These are phyloP conservation scores for Hygrophorus russula DNA, from an alignment of 768 basidiomycete species.

Conservation along the genomic window DNA sequence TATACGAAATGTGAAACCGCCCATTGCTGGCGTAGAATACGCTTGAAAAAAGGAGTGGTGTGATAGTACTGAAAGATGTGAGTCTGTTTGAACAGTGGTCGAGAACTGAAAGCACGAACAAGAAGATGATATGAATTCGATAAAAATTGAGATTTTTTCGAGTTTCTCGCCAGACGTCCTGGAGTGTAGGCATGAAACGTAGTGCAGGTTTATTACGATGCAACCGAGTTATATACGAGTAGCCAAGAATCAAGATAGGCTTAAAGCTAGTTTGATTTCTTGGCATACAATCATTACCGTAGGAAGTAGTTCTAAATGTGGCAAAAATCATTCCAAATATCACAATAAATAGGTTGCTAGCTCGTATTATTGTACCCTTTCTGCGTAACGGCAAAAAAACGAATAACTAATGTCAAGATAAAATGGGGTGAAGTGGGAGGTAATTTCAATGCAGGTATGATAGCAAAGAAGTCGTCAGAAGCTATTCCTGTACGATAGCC, in stretches of 20 bases:
- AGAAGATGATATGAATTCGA: constrained; percentile 48
- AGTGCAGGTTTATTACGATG: background rate
- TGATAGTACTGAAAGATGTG: constrained; percentile 45
- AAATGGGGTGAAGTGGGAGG: too few species aligned
- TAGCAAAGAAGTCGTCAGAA: too few species aligned
- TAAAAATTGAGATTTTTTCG: constrained; percentile 54
- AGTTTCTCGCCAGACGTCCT: constrained; percentile 18
- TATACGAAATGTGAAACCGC: constrained; percentile 52
- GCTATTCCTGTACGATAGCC: too few species aligned
- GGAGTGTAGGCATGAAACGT: background rate
- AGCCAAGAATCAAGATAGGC: background rate
- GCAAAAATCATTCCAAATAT: too few species aligned
- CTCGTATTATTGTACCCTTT: too few species aligned
- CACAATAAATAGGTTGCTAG: too few species aligned
- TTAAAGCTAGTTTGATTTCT: too few species aligned
- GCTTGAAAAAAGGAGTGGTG: constrained; percentile 66
- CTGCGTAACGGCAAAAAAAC: too few species aligned
- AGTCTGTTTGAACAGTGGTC: constrained; percentile 4
- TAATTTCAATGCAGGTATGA: too few species aligned
- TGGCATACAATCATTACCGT: too few species aligned
- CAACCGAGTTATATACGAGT: background rate
- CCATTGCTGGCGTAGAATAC: constrained; percentile 84
- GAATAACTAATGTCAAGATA: too few species aligned
- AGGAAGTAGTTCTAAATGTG: too few species aligned
- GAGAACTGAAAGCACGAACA: constrained; percentile 28